These are phyloP conservation scores for Phytophthora europaea DNA, from an alignment of 352 stramenopile genomes.

Conservation along the genomic window DNA sequence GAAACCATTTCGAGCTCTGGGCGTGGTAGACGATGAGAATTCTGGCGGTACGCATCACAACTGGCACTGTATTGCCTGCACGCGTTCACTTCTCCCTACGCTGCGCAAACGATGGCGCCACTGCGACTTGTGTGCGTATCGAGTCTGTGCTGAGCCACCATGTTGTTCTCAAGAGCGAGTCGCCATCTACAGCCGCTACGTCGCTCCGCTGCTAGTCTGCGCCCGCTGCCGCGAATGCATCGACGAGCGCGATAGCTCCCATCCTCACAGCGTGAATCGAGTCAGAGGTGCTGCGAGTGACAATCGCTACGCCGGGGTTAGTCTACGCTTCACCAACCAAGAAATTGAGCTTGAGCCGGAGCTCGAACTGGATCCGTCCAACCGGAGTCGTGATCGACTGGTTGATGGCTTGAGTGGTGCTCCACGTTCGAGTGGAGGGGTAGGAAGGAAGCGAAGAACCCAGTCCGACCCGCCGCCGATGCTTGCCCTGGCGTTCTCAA, in stretches of 20 bases:
- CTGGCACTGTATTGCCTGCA: constrained; percentile 45
- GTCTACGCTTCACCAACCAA: constrained; percentile 13
- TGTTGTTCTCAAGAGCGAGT: constrained; percentile 41
- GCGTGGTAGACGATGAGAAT: constrained; percentile 9
- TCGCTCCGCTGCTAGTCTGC: constrained; percentile 35
- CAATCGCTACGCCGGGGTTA: constrained; percentile 25
- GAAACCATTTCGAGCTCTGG: constrained; percentile 18
- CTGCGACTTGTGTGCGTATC: constrained; percentile 43
- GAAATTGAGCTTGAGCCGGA: constrained; percentile 17
- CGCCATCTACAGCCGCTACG: constrained; percentile 47
- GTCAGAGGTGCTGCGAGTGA: constrained; percentile 4
- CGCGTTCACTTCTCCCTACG: constrained; percentile 24
- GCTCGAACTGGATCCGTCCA: constrained; percentile 17
- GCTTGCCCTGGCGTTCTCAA: constrained; percentile 27
- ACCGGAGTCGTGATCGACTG: constrained; percentile 6
- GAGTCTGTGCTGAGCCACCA: constrained; percentile 30
- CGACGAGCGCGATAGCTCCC: constrained; percentile 18
- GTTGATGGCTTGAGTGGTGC: neutral
- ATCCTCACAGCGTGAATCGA: constrained; percentile 4
- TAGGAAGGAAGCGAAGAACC: constrained; percentile 14
- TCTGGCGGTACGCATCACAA: constrained; percentile 28
- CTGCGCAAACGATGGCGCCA: constrained; percentile 27
- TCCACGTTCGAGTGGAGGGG: neutral
- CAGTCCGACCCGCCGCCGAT: constrained; percentile 21
- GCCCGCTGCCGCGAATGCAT: constrained; percentile 43